Evolutionary conservation across 139 green algal species (phyloP), one percentile per base, ranked within the genome.

Genomic region (Edaphochlamys debaryana): DNA sequence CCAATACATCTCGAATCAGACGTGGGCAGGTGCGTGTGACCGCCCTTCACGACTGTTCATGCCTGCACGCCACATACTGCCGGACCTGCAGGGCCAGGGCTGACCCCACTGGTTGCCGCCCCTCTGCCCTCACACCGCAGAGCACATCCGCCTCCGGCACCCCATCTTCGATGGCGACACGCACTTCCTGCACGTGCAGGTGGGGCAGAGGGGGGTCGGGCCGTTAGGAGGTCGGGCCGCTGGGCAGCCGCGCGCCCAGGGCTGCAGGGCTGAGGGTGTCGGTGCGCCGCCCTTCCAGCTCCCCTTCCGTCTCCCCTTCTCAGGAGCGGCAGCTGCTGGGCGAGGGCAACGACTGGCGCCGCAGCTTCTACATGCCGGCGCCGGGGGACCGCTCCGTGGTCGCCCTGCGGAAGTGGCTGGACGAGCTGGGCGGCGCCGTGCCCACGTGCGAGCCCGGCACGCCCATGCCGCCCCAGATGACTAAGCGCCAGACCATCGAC

Each of bases 171-270:
- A 74, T 30, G 63, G 63, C 40, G 82, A 84, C 83, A 84, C 60
- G 34, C 84, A 87, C 75, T 69, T 87, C 29, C 75, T 87, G 50
- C 83, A 87, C 45, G 36, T 84, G 4, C 69, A 80, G 66, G 82
- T 87, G 67, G 0, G 80, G 40, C 41, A 54, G 62, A n/a, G 8
- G 20, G 36, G 8, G 30, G 6, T 37, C 15, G 58, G 58, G 58
- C 27, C 4, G 45, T 13, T 9, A 13, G 11, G 45, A 54, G n/a
- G 45, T 9, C 13, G 11, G 45, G 45, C 45, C 45, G 45, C 45
- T 13, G 13, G 45, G 45, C 45, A 13, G 45, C 45, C 9, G 45
- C 45, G 45, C 9, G 45, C 45, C 45, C n/a, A n/a, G n/a, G 45
- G 45, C 45, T 22, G 45, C 45, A 13, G 13, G 45, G 9, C 11